Conservation (phyloP, 1,139 yeast species). For the Suhomyces bolitotheri region DNA sequence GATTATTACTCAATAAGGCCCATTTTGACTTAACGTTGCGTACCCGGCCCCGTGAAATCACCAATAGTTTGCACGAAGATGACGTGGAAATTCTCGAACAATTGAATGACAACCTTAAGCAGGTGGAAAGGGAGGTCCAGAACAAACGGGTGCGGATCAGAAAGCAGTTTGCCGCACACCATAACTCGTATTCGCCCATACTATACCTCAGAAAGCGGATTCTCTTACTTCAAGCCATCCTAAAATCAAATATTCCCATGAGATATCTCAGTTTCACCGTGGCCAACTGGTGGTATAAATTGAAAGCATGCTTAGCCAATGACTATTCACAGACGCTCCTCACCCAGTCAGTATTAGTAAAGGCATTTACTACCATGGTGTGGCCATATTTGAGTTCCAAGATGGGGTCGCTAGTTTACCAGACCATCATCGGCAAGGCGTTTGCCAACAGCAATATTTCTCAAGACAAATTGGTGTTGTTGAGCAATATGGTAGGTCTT, state of each 20-base stretch:
- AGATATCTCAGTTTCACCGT: constrained; percentile 9
- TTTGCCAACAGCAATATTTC: constrained; percentile 20
- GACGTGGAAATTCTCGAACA: constrained; percentile 33
- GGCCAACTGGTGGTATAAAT: constrained; percentile 20
- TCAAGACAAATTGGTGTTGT: constrained; percentile 41
- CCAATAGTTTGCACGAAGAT: constrained; percentile 30
- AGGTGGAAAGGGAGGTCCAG: constrained; percentile 4
- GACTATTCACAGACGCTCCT: constrained; percentile 37
- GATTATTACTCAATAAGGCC: constrained; percentile 44
- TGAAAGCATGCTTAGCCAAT: constrained; percentile 35
- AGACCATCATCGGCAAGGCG: constrained; percentile 12
- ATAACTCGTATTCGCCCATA: neutral
- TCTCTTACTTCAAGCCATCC: constrained; percentile 4
- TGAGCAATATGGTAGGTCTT: constrained; percentile 50
- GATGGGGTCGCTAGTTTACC: constrained; percentile 29
- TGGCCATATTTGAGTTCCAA: constrained; percentile 47
- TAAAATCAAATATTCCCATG: constrained; percentile 8
- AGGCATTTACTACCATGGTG: constrained; percentile 34
- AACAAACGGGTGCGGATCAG: neutral
- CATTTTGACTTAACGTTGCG: constrained; percentile 40
- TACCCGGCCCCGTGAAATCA: constrained; percentile 38
- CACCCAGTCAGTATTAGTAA: constrained; percentile 27
- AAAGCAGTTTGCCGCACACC: neutral
- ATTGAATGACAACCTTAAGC: constrained; percentile 12
- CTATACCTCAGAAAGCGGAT: constrained; percentile 2